Evolutionary conservation across 345 rosid genomes (phyloP).

Genomic region (Draba incana): DNA sequence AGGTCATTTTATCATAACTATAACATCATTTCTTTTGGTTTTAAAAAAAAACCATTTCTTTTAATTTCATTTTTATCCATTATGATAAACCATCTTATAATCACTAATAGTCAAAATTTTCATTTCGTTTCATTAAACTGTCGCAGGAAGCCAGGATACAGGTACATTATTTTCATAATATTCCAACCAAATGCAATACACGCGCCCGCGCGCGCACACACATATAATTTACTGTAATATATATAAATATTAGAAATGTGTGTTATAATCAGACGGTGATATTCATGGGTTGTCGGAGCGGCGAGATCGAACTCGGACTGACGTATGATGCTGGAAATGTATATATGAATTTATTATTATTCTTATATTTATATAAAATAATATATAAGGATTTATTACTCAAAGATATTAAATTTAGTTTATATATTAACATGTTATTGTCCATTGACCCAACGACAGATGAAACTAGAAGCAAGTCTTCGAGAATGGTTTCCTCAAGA

Average conservation of each 20-base stretch:
- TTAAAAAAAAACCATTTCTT: too few species aligned
- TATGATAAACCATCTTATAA: not conserved
- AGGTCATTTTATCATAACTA: slow-evolving; percentile 44
- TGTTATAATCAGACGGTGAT: slow-evolving; percentile 56
- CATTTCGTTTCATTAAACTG: not conserved
- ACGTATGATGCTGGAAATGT: slow-evolving; percentile 52
- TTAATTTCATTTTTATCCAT: not conserved
- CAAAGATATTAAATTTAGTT: not conserved
- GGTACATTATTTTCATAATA: slow-evolving; percentile 48
- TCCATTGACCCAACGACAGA: slow-evolving; percentile 44
- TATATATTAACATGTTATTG: not conserved
- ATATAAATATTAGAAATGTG: not conserved
- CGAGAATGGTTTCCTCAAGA: slow-evolving; percentile 58
- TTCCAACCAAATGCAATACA: slow-evolving; percentile 2
- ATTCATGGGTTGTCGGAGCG: slow-evolving; percentile 81
- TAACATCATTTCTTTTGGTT: not conserved
- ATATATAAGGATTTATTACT: not conserved
- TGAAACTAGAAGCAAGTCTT: slow-evolving; percentile 58
- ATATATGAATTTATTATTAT: slow-evolving; percentile 45
- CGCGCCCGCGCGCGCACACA: not conserved
- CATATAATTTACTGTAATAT: too few species aligned
- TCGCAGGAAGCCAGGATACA: slow-evolving; percentile 82
- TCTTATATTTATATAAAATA: not conserved
- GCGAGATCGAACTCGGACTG: slow-evolving; percentile 87
- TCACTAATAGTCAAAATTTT: slow-evolving; percentile 1